Evolutionary conservation across 768 basidiomycete genomes (phyloP), one percentile per base, ranked within the genome.

Genomic region (Tephrocybe rancida): DNA sequence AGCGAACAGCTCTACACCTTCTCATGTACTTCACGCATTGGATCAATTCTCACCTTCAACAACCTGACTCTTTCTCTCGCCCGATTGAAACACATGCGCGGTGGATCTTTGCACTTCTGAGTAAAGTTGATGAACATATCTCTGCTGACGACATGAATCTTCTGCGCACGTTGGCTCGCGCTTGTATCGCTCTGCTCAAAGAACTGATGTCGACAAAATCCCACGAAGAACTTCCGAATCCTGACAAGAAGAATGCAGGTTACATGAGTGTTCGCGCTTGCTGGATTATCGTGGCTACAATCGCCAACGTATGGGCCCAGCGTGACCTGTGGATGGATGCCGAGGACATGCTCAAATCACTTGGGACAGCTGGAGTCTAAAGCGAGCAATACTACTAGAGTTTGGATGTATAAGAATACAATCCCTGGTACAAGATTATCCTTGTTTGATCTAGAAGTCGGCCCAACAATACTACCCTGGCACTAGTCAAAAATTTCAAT

Each of bases 21-120:
- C 69, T 93, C 54, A 90, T 89, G 87, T 92, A 91, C 66, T 92
- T 92, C 66, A 78, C 83, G 16, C 81, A 91, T 62, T 93, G 90
- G 90, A 85, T 90, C 57, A 85, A 86, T 57, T 52, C 79, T 13
- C 77, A 87, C 55, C 66, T 89, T 6, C 76, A 84, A 42, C 68
- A 77, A 21, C 68, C 67, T 5, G 70, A 75, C 52, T 61, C 72
- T 26, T 63, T 62, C 19, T 57, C 65, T 59, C 65, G 67, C 30
- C 77, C 82, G 18, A 80, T 79, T 11, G 78, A 81, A 59, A 70
- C 74, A 30, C 88, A 92, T 62, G 82, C 83, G 16, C 80, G 80
- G 27, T 94, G 92, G 92, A 85, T 94, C 38, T 90, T 93, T 67
- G 77, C 78, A 16, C 76, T 93, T 38, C 76, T 95, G 21, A 74